phyloP scores from a whole-genome alignment of 306 rosid species.

The Vigna trinervia region DNA sequence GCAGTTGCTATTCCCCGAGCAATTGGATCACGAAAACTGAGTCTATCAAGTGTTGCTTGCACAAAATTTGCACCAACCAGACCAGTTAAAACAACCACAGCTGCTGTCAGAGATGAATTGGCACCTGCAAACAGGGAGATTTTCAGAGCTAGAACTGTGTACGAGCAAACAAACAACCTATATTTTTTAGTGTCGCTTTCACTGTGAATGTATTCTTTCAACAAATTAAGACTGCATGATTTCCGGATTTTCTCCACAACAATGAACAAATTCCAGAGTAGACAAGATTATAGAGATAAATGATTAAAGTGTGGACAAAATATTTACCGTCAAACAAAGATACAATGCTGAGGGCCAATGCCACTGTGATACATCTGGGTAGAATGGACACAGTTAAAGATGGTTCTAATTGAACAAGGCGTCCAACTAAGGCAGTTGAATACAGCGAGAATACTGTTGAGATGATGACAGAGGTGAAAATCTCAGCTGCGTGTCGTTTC shows the following conservation, averaged over 20 bases:
- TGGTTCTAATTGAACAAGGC: constrained; percentile 82
- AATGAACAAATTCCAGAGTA: background rate
- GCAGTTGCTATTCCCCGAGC: constrained; percentile 99
- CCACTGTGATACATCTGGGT: constrained; percentile 94
- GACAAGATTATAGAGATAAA: constrained; percentile 28
- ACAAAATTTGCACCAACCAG: constrained; percentile 96
- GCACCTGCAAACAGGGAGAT: constrained; percentile 60
- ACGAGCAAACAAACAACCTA: constrained; percentile 23
- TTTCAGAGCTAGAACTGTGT: constrained; percentile 30
- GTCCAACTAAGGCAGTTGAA: constrained; percentile 94
- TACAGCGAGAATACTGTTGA: constrained; percentile 87
- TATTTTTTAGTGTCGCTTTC: constrained; percentile 1
- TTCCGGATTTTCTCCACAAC: constrained; percentile 19
- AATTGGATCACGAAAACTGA: constrained; percentile 83
- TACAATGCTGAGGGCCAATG: constrained; percentile 94
- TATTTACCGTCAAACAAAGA: constrained; percentile 88
- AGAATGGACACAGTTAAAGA: constrained; percentile 86
- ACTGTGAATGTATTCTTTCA: background rate
- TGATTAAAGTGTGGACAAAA: background rate
- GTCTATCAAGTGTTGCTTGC: constrained; percentile 80
- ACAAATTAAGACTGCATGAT: background rate
- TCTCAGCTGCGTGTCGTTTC: constrained; percentile 96
- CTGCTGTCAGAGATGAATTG: constrained; percentile 90
- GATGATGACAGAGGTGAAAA: constrained; percentile 86
- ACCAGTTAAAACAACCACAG: constrained; percentile 93